Evolutionary conservation across 2,329 filamentous ascomycete genomes (phyloP).

Genomic region (Mariannaea sp.): DNA sequence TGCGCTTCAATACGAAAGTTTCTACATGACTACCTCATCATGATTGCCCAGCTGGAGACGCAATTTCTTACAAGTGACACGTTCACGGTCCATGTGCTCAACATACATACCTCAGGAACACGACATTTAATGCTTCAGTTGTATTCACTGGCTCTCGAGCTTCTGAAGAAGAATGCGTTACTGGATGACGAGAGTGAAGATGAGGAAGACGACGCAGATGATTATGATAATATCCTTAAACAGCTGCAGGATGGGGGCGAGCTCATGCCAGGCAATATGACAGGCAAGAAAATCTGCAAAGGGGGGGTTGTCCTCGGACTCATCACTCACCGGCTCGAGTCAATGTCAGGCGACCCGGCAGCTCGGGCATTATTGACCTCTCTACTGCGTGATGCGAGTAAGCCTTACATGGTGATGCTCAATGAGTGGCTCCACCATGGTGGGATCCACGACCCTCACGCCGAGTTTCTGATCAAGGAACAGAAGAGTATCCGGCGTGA

Average conservation of each 20-base stretch:
- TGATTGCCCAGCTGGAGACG: conserved; percentile 91
- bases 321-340: conserved; percentile 80
- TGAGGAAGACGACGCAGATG: conserved; percentile 74
- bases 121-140: conserved; percentile 90
- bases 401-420: conserved; percentile 96
- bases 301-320: conserved; percentile 93
- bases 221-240: conserved; percentile 92
- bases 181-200: conserved; percentile 80
- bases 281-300: conserved; percentile 91
- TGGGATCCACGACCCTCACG: conserved; percentile 90
- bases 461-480: conserved; percentile 93
- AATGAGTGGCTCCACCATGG: conserved; percentile 99
- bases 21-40: conserved; percentile 89
- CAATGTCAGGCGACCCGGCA: conserved; percentile 91
- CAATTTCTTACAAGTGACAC: conserved; percentile 86
- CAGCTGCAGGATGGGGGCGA: conserved; percentile 86
- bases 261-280: conserved; percentile 75
- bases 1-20: conserved; percentile 93
- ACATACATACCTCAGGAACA: conserved; percentile 88
- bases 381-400: conserved; percentile 83
- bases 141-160: conserved; percentile 83
- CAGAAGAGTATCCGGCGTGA: conserved; percentile 94
- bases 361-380: conserved; percentile 81
- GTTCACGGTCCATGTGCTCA: conserved; percentile 92
- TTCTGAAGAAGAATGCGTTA: conserved; percentile 85